A percentile compares a stretch with the other conserved stretches of the same genome.
Conservation (phyloP, 2,329 filamentous ascomycete species). For the Emericellopsis atlantica region DNA sequence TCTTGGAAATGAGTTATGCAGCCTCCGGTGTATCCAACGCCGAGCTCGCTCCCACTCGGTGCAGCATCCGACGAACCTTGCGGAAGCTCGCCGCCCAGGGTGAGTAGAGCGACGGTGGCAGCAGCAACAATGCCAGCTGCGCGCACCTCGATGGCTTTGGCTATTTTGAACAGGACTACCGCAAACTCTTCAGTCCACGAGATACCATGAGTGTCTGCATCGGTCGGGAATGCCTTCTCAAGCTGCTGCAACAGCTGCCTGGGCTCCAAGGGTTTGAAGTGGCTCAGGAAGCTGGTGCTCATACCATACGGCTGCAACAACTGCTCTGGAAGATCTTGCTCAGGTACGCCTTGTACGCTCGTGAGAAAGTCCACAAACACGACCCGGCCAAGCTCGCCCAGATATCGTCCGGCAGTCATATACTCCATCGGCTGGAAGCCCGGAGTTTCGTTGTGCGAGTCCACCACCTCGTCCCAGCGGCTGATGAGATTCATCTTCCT, state of each 20-base stretch:
- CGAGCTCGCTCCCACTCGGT: constrained; percentile 38
- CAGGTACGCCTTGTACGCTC: constrained; percentile 22
- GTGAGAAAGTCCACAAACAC: constrained; percentile 55
- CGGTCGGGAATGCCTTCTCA: constrained; percentile 37
- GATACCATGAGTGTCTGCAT: constrained; percentile 32
- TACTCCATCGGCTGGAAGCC: constrained; percentile 78
- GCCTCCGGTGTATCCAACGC: constrained; percentile 69
- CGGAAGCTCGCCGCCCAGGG: constrained; percentile 52
- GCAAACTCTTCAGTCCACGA: constrained; percentile 51
- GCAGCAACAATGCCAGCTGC: constrained; percentile 66
- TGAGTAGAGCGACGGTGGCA: constrained; percentile 56
- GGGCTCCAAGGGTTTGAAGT: constrained; percentile 44
- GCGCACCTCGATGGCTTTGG: constrained; percentile 56
- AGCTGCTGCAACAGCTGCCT: constrained; percentile 22
- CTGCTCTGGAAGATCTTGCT: constrained; percentile 36
- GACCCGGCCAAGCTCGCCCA: constrained; percentile 63
- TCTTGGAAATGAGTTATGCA: constrained; percentile 72
- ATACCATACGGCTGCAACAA: constrained; percentile 48
- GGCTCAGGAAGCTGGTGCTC: constrained; percentile 61
- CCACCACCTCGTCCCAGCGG: constrained; percentile 57
- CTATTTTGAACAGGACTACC: constrained; percentile 49
- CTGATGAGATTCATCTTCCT: constrained; percentile 51
- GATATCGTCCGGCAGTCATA: constrained; percentile 68
- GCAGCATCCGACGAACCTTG: neutral
- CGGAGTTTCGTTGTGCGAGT: constrained; percentile 52